These are phyloP conservation scores for Aureobasidium melanogenum DNA, from an alignment of 2,329 filamentous ascomycete genomes.

Conservation along the genomic window DNA sequence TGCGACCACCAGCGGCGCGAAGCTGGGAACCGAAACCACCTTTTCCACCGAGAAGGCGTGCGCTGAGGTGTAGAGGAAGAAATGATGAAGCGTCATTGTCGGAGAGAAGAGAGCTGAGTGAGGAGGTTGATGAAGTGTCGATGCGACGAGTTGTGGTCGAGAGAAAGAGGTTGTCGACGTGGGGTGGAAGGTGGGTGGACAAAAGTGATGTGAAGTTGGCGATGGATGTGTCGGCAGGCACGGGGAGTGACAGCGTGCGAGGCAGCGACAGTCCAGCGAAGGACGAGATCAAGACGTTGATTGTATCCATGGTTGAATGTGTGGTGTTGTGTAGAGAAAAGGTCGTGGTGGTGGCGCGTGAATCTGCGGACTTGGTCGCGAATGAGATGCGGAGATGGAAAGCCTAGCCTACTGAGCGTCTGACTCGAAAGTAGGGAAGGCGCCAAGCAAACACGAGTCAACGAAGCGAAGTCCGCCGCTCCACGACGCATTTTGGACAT, in stretches of 20 bases:
- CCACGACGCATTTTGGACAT: background rate
- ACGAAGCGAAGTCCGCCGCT: background rate
- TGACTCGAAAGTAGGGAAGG: background rate
- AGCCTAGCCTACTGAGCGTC: background rate
- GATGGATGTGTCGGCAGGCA: slow-evolving; percentile 56
- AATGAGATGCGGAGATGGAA: background rate
- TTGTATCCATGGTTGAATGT: slow-evolving; percentile 16
- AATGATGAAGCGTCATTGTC: slow-evolving; percentile 41
- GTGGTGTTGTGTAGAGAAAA: background rate
- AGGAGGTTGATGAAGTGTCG: slow-evolving; percentile 40
- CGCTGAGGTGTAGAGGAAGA: slow-evolving; percentile 70
- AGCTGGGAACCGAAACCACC: slow-evolving; percentile 97
- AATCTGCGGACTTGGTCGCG: background rate
- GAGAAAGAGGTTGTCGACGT: slow-evolving; percentile 53
- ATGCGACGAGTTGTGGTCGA: slow-evolving; percentile 76
- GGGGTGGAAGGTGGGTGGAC: slow-evolving; percentile 49
- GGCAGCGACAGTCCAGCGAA: slow-evolving; percentile 78
- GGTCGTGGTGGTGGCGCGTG: background rate
- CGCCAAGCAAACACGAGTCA: slow-evolving; percentile 1
- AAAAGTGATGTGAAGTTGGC: slow-evolving; percentile 52
- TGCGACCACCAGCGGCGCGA: slow-evolving; percentile 90
- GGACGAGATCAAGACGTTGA: slow-evolving; percentile 79
- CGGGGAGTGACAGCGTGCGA: slow-evolving; percentile 49
- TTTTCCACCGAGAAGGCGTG: slow-evolving; percentile 82
- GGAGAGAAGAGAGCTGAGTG: slow-evolving; percentile 55